Evolutionary conservation across 139 green algal species (phyloP).

Genomic region (Penium margaritaceum): DNA sequence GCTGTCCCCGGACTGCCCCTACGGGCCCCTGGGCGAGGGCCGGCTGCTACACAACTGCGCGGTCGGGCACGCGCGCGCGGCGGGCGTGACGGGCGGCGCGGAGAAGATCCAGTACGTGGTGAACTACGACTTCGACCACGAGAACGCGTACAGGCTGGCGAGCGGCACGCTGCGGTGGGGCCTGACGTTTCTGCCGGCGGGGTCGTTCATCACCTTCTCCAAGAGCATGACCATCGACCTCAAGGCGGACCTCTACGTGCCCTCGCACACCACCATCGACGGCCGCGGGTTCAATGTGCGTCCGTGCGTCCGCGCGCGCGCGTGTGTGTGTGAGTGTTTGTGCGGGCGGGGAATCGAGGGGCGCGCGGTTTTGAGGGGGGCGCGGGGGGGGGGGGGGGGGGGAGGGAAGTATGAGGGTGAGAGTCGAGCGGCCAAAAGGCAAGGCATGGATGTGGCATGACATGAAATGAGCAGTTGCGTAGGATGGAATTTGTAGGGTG

Average conservation of each 20-base stretch:
- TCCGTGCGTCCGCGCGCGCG: not conserved
- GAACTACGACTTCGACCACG: constrained; percentile 5
- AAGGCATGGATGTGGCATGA: too few relatives aligned
- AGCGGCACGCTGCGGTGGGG: not conserved
- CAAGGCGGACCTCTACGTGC: not conserved
- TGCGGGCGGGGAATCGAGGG: too few relatives aligned
- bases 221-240: not conserved
- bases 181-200: constrained; percentile 6
- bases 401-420: too few relatives aligned
- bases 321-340: too few relatives aligned
- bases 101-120: not conserved
- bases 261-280: constrained; percentile 2
- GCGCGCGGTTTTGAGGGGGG: too few relatives aligned
- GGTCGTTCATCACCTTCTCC: not conserved
- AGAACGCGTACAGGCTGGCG: not conserved
- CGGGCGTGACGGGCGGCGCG: not conserved
- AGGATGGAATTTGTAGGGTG: too few relatives aligned
- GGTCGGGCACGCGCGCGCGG: constrained; percentile 1
- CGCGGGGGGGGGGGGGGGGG: too few relatives aligned
- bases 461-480: too few relatives aligned
- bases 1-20: constrained; percentile 8
- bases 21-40: not conserved
- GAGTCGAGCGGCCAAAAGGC: too few relatives aligned
- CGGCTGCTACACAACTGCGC: not conserved
- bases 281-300: constrained; percentile 5